Evolutionary conservation across 768 basidiomycete genomes (phyloP).

Genomic region (Roridomyces roridus): DNA sequence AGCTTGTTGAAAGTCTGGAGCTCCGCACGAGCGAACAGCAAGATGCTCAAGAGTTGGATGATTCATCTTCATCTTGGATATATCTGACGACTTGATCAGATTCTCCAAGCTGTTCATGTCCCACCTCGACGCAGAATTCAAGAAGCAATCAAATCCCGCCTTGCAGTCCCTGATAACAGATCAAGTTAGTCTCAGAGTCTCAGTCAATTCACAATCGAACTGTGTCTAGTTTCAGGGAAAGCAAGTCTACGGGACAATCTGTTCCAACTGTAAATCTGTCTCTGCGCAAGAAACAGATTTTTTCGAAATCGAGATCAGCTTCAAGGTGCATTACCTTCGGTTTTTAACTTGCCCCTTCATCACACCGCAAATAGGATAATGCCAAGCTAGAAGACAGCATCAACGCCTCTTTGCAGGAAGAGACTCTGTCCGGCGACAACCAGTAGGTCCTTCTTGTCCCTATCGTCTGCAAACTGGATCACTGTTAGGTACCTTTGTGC

Average conservation of each 20-base stretch:
- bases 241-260: conserved; percentile 81
- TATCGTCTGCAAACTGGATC: not conserved
- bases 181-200: conserved; percentile 52
- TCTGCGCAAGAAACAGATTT: conserved; percentile 80
- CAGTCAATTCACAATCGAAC: not conserved
- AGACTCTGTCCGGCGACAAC: conserved; percentile 83
- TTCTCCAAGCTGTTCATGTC: conserved; percentile 96
- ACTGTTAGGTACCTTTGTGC: conserved; percentile 78
- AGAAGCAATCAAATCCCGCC: conserved; percentile 70
- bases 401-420: conserved; percentile 65
- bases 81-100: conserved; percentile 45
- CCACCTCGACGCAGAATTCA: conserved; percentile 86
- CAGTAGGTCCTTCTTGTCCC: conserved; percentile 50
- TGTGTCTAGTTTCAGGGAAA: conserved; percentile 83
- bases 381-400: conserved; percentile 79
- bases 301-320: conserved; percentile 86
- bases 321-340: conserved; percentile 61
- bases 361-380: no score
- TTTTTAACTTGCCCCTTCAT: no score
- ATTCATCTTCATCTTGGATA: not conserved
- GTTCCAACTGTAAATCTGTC: conserved; percentile 67
- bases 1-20: conserved; percentile 84
- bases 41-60: conserved; percentile 90
- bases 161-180: conserved; percentile 74
- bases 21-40: conserved; percentile 89